Evolutionary conservation across 2,329 filamentous ascomycete genomes (phyloP).

Genomic region (Colletotrichum tanaceti): DNA sequence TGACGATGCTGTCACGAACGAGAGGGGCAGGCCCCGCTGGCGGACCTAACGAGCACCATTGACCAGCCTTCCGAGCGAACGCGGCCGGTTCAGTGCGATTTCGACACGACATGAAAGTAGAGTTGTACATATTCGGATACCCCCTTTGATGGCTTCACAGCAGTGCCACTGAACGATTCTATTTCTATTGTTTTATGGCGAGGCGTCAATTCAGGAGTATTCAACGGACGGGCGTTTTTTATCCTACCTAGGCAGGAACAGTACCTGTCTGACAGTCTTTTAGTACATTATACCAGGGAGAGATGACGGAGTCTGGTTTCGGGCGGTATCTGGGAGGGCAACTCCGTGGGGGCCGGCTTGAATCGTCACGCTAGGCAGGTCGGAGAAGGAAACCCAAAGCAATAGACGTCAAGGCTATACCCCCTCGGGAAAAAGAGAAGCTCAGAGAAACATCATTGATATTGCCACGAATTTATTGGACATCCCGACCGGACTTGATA

Average conservation of each 20-base stretch:
- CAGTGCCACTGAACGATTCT: slow-evolving; percentile 29
- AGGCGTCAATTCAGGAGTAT: slow-evolving; percentile 33
- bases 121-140: slow-evolving; percentile 36
- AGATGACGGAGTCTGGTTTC: slow-evolving; percentile 30
- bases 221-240: slow-evolving; percentile 17
- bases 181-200: slow-evolving; percentile 32
- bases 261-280: slow-evolving; percentile 30
- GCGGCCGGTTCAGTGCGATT: neutral
- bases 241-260: slow-evolving; percentile 13
- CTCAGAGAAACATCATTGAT: slow-evolving; percentile 15
- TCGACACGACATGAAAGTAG: slow-evolving; percentile 13
- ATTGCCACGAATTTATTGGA: slow-evolving; percentile 15
- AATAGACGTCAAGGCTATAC: slow-evolving; percentile 7
- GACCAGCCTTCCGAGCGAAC: neutral
- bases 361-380: neutral
- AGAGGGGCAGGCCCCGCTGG: slow-evolving; percentile 36
- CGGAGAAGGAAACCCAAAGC: neutral
- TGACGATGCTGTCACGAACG: neutral
- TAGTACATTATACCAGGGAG: slow-evolving; percentile 34
- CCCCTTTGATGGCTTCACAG: slow-evolving; percentile 29
- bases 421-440: slow-evolving; percentile 13
- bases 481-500: slow-evolving; percentile 17
- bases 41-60: slow-evolving; percentile 22
- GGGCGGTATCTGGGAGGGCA: slow-evolving; percentile 16
- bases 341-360: neutral